Evolutionary conservation across 2,329 filamentous ascomycete species (phyloP), one percentile per base, ranked within the genome.

Genomic region (Pseudogymnoascus pannorum): DNA sequence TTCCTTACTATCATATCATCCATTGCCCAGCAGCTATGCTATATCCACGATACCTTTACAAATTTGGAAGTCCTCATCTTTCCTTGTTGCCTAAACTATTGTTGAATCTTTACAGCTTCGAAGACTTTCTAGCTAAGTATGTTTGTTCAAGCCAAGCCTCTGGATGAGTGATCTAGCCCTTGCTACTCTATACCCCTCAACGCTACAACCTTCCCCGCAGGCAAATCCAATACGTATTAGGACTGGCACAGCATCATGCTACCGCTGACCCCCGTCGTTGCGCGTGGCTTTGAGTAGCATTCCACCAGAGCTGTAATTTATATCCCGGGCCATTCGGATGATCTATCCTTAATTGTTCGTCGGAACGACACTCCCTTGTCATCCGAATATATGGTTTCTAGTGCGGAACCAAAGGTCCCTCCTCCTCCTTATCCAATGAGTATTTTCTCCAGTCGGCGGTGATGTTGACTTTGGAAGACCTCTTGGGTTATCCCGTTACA

Each of bases 311-410:
- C n/a, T 31, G 22, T 9, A 54, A 54, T 54, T 54, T 54, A 54
- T 54, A 54, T 54, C 48, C 48, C 26, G 48, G 48, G 48, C 48
- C 26, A 18, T 6, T 31, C 26, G 48, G 48, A 54, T 54, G 48
- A 54, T 54, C 48, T 54, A n/a, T 31, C 48, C 48, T 31, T 14
- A 54, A 7, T 31, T 7, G 26, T 12, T 18, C 26, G 29, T 14
- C 48, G 12, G 48, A 31, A 54, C 9, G 26, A 18, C n/a, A 31
- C 16, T 31, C 24, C 48, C 48, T 18, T 54, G 48, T 18, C 5
- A 24, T 31, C 18, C 24, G 8, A 31, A 18, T 54, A 54, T 31
- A 54, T 11, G 8, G 48, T 18, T 51, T 48, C 42, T 48, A 48
- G 22, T 22, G 22, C 22, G 42, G 42, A 20, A 48, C 42, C 26